phyloP scores from a whole-genome alignment of 345 rosid species.

The Capsella bursapastoris region DNA sequence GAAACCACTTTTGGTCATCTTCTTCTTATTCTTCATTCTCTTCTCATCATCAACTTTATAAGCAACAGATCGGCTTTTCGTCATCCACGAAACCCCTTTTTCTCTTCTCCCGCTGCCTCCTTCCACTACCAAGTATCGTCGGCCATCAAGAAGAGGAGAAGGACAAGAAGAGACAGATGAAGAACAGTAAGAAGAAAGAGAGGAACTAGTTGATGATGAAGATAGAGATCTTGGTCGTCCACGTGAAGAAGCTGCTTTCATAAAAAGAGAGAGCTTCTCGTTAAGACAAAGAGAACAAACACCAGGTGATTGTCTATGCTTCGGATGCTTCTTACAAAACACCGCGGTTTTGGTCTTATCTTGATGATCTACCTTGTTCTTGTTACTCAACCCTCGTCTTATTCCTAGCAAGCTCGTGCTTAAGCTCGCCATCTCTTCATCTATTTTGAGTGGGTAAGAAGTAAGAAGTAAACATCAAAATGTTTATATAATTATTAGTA shows the following conservation, averaged over 20 bases:
- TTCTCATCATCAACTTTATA: conserved; percentile 36
- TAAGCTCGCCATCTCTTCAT: conserved; percentile 42
- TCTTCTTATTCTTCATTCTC: conserved; percentile 26
- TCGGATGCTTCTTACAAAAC: conserved; percentile 45
- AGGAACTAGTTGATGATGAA: conserved; percentile 38
- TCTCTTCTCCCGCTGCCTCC: conserved; percentile 33
- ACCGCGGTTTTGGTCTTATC: conserved; percentile 28
- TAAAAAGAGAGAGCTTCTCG: conserved; percentile 39
- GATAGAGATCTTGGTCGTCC: conserved; percentile 19
- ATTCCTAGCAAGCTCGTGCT: conserved; percentile 42
- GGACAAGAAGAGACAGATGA: conserved; percentile 46
- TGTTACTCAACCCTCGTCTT: conserved; percentile 29
- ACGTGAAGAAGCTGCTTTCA: conserved; percentile 30
- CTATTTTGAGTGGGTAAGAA: conserved; percentile 18
- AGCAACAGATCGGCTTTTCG: conserved; percentile 40
- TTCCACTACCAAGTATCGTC: conserved; percentile 17
- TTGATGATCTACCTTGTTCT: conserved; percentile 15
- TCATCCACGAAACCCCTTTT: conserved; percentile 36
- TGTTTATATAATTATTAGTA: conserved; percentile 18
- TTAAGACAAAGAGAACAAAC: conserved; percentile 46
- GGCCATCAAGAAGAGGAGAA: conserved; percentile 37
- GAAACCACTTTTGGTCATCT: conserved; percentile 25
- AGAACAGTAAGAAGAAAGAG: conserved; percentile 35
- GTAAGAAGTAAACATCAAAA: conserved; percentile 5
- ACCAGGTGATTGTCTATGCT: conserved; percentile 47